Evolutionary conservation across 2,329 filamentous ascomycete genomes (phyloP), one percentile per base, ranked within the genome.

Genomic region (Aureobasidium sp.): DNA sequence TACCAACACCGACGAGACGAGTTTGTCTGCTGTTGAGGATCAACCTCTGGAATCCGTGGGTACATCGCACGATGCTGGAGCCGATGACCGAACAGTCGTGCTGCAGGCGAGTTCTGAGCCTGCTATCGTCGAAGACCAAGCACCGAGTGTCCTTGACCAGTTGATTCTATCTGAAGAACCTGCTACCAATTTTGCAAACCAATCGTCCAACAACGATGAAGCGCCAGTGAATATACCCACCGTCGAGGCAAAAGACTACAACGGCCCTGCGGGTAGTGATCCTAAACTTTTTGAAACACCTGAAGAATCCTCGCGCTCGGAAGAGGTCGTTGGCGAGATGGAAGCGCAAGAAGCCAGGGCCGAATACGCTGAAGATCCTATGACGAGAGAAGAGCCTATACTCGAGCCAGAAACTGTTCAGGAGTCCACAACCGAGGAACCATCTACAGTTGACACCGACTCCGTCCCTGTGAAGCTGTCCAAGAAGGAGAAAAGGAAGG

Each of bases 401-500:
- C 15, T 15, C 1, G 34, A 48, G 25, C 22, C 14, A 67, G 66
- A 61, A 69, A 64, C 17, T 55, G 25, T 22, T 5, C 25, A 11
- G 15, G 15, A 48, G 6, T 9, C 25, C 25, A 27, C 15, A 3
- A 2, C 11, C n/a, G 44, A 47, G 15, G 47, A 36, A 34, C 47
- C 14, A 14, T 36, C 47, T 36, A 9, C 15, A 14, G 47, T n/a
- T 17, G 47, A 22, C n/a, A 1, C 29, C 4, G 47, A 51, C 9
- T 14, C 14, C 25, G 25, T 34, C 14, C 37, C 53, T 14, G n/a
- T 62, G 31, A 74, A 74, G 65, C 69, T 69, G 63, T 71, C 73
- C 36, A 77, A 78, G 68, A 78, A 78, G 55, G 73, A 75, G 31
- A 77, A 77, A 67, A 76, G 76, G 53, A 78, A 78, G 64, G 70